These are phyloP conservation scores for Phytopythium delawarense DNA, from an alignment of 352 stramenopile genomes.

Conservation along the genomic window DNA sequence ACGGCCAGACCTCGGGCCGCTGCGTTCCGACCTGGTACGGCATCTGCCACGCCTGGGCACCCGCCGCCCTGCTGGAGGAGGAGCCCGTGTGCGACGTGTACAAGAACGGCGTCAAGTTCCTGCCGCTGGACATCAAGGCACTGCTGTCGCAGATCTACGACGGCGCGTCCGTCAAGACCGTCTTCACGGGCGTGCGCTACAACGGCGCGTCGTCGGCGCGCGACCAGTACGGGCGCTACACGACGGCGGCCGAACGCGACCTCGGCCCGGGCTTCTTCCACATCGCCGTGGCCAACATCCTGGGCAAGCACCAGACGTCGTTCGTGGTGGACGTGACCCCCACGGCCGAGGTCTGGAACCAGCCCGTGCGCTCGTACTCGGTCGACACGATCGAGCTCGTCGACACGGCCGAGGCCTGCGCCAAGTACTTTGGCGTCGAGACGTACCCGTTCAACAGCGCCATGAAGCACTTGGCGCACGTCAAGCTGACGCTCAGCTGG, in stretches of 20 bases:
- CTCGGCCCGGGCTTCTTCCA: slow-evolving; percentile 48
- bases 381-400: slow-evolving; percentile 28
- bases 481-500: slow-evolving; percentile 41
- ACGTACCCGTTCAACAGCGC: slow-evolving; percentile 46
- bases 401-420: slow-evolving; percentile 15
- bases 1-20: slow-evolving; percentile 19
- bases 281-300: slow-evolving; percentile 40
- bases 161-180: slow-evolving; percentile 16
- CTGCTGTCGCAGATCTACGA: slow-evolving; percentile 41
- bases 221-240: slow-evolving; percentile 46
- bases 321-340: slow-evolving; percentile 45
- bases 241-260: slow-evolving; percentile 34
- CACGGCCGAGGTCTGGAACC: slow-evolving; percentile 47
- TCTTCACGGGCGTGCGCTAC: slow-evolving; percentile 44
- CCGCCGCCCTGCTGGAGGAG: slow-evolving; percentile 30
- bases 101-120: slow-evolving; percentile 37
- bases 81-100: slow-evolving; percentile 35
- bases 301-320: slow-evolving; percentile 34
- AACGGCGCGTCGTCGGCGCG: slow-evolving; percentile 14
- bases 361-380: slow-evolving; percentile 42
- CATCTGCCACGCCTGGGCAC: slow-evolving; percentile 42
- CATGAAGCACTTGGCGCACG: slow-evolving; percentile 34
- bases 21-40: slow-evolving; percentile 43
- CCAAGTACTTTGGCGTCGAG: slow-evolving; percentile 27
- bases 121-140: slow-evolving; percentile 45